A percentile compares a stretch with the other conserved stretches of the same genome.
Evolutionary conservation across 768 basidiomycete species (phyloP).

Genomic region (Boletus edulis): DNA sequence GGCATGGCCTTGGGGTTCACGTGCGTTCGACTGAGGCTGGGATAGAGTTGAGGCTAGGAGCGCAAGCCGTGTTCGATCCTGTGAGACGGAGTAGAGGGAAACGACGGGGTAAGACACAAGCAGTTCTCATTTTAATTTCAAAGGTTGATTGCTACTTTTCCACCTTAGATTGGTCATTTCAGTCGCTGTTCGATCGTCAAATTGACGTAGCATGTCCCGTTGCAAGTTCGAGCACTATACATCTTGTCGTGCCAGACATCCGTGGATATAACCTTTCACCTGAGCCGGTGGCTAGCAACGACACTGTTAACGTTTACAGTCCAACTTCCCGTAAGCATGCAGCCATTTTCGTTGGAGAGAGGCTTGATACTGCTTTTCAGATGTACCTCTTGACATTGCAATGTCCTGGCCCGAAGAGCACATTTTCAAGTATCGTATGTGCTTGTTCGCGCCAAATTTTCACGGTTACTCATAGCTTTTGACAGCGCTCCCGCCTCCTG

Average conservation of each 20-base stretch:
- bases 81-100: conserved; percentile 50
- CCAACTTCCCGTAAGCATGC: conserved; percentile 40
- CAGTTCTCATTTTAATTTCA: neutral
- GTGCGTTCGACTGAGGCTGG: conserved; percentile 60
- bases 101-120: conserved; percentile 49
- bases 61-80: conserved; percentile 80
- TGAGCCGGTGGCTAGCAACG: conserved; percentile 40
- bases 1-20: conserved; percentile 86
- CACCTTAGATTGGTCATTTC: conserved; percentile 69
- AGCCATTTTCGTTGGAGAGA: neutral
- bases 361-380: conserved; percentile 2
- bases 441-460: neutral
- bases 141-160: conserved; percentile 3
- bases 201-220: conserved; percentile 70
- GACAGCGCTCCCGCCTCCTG: conserved; percentile 37
- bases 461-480: neutral
- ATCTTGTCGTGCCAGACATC: conserved; percentile 45
- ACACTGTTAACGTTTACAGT: conserved; percentile 46
- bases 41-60: conserved; percentile 63
- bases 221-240: conserved; percentile 55
- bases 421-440: conserved; percentile 59
- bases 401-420: conserved; percentile 53
- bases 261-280: conserved; percentile 49
- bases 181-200: conserved; percentile 61
- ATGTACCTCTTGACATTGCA: conserved; percentile 49